These are phyloP conservation scores for Gossypium longicalyx DNA, from an alignment of 345 rosid genomes.

Conservation along the genomic window DNA sequence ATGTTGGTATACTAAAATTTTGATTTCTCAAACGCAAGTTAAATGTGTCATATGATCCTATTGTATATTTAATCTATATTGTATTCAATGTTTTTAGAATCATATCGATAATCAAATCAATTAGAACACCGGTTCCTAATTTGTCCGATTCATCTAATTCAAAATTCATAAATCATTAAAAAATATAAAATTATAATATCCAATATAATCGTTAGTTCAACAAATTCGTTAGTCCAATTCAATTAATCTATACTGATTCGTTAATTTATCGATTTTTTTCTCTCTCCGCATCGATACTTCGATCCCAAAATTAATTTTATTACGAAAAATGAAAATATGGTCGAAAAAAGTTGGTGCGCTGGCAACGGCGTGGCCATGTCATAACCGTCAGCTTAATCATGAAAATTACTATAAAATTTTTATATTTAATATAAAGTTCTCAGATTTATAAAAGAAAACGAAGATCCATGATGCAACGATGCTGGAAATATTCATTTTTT, in stretches of 20 bases:
- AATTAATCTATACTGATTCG: no score
- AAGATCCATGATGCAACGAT: not conserved
- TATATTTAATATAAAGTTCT: no score
- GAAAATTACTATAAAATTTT: not conserved
- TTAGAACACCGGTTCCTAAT: fast-evolving
- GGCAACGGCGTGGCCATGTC: constrained; percentile 12
- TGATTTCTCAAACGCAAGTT: no score
- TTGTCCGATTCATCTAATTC: fast-evolving
- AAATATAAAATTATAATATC: no score
- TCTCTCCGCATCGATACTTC: fast-evolving
- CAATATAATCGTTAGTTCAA: fast-evolving
- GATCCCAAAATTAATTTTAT: no score
- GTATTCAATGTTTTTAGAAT: no score
- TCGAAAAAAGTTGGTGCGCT: not conserved
- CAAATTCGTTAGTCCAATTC: fast-evolving
- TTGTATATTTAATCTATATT: no score
- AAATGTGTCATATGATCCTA: no score
- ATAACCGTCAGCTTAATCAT: not conserved
- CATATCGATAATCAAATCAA: fast-evolving
- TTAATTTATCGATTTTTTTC: no score
- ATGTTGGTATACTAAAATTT: no score
- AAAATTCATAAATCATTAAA: no score
- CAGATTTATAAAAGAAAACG: not conserved
- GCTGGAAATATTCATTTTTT: not conserved
- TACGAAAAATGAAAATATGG: no score